phyloP scores from a whole-genome alignment of 768 basidiomycete genomes.

The Mycena alexandri region DNA sequence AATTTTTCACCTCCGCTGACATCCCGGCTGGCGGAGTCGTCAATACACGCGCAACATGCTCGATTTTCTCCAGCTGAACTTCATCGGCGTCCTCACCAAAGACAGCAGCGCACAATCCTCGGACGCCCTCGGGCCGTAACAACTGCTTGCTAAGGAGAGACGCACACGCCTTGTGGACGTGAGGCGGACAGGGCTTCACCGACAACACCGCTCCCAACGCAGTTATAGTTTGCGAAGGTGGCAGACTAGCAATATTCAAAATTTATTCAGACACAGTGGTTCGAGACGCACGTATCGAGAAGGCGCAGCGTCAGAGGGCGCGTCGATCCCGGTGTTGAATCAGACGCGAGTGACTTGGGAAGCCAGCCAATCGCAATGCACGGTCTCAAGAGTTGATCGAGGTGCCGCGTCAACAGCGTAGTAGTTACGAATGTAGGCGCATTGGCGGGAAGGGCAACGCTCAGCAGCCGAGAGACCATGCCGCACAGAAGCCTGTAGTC shows the following conservation, averaged over 20 bases:
- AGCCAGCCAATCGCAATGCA: slow-evolving; percentile 81
- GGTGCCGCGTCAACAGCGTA: slow-evolving; percentile 66
- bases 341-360: slow-evolving; percentile 61
- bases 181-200: slow-evolving; percentile 54
- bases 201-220: slow-evolving; percentile 74
- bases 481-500: slow-evolving; percentile 59
- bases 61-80: slow-evolving; percentile 75
- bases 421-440: slow-evolving; percentile 74
- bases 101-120: slow-evolving; percentile 75
- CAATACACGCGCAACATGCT: slow-evolving; percentile 76
- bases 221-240: slow-evolving; percentile 74
- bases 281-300: slow-evolving; percentile 68
- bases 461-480: slow-evolving; percentile 59
- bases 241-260: slow-evolving; percentile 58
- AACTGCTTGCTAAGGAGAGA: slow-evolving; percentile 79
- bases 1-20: slow-evolving; percentile 63
- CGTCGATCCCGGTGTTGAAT: slow-evolving; percentile 56
- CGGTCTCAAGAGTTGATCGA: slow-evolving; percentile 69
- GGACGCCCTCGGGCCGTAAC: slow-evolving; percentile 76
- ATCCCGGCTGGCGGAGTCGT: slow-evolving; percentile 70
- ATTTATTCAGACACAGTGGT: slow-evolving; percentile 39
- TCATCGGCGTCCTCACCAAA: slow-evolving; percentile 75
- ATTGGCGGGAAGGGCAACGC: slow-evolving; percentile 67
- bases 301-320: slow-evolving; percentile 68
- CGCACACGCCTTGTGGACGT: slow-evolving; percentile 71